phyloP scores from a whole-genome alignment of 2,329 filamentous ascomycete species.

The Phoma sp. region DNA sequence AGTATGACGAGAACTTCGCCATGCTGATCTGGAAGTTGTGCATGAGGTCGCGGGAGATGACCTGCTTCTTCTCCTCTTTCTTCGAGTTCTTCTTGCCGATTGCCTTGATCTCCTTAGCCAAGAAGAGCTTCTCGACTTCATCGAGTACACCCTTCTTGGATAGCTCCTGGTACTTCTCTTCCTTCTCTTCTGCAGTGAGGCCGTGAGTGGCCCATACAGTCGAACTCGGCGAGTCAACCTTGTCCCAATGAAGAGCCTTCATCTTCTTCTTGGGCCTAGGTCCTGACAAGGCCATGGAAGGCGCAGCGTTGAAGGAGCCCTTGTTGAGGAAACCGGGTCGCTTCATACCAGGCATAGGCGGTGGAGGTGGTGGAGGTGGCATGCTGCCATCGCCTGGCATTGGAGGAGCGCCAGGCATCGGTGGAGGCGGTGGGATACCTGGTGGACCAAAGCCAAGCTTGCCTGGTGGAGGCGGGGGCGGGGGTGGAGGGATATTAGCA shows the following conservation, averaged over 20 bases:
- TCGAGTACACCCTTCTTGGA: conserved; percentile 94
- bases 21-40: conserved; percentile 72
- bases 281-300: conserved; percentile 74
- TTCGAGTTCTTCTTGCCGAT: conserved; percentile 74
- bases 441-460: conserved; percentile 49
- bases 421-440: conserved; percentile 55
- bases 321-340: conserved; percentile 77
- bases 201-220: conserved; percentile 92
- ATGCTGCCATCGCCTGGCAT: conserved; percentile 55
- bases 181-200: conserved; percentile 84
- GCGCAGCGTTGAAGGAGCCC: conserved; percentile 59
- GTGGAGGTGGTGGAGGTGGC: conserved; percentile 62
- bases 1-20: conserved; percentile 86
- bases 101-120: conserved; percentile 94
- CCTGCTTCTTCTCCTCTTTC: conserved; percentile 95
- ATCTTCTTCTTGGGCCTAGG: conserved; percentile 98
- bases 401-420: conserved; percentile 56
- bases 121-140: conserved; percentile 95
- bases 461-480: conserved; percentile 57
- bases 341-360: conserved; percentile 64
- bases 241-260: conserved; percentile 99
- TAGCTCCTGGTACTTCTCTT: conserved; percentile 94
- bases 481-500: conserved; percentile 53
- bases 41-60: conserved; percentile 84
- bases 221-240: conserved; percentile 88